Conservation (phyloP, 495 filamentous ascomycete species). For the Xylaria venustula region DNA sequence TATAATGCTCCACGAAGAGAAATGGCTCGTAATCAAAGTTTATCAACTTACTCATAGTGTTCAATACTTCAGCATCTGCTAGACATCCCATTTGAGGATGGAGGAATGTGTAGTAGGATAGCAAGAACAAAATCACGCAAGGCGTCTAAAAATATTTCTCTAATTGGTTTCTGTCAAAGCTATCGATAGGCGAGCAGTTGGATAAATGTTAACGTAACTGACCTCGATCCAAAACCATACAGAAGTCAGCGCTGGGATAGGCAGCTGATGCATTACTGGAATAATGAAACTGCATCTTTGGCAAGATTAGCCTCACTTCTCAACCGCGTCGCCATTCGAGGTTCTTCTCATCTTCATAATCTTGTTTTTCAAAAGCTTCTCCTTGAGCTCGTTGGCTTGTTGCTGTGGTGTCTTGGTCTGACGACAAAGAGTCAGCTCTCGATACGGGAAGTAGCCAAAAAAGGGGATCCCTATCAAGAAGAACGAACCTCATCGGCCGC, state of each 20-base stretch:
- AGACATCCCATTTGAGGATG: too few species aligned
- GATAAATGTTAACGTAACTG: constrained; percentile 6
- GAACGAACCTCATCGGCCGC: constrained; percentile 42
- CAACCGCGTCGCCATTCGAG: constrained; percentile 42
- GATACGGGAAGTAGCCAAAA: constrained; percentile 15
- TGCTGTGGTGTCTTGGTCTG: constrained; percentile 44
- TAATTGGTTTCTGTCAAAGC: not conserved
- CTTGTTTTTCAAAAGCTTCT: constrained; percentile 66
- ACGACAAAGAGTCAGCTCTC: constrained; percentile 30
- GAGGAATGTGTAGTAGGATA: not conserved
- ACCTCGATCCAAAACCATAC: constrained; percentile 8
- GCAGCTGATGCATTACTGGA: constrained; percentile 5
- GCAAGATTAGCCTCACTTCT: constrained; percentile 47
- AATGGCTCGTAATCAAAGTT: too few species aligned
- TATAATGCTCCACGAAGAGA: too few species aligned
- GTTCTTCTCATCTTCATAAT: constrained; percentile 63
- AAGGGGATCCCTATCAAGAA: constrained; percentile 29
- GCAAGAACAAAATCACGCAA: not conserved
- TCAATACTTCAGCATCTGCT: too few species aligned
- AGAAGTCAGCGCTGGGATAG: not conserved
- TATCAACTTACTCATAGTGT: too few species aligned
- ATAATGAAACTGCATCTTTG: constrained; percentile 26
- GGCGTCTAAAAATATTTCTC: not conserved
- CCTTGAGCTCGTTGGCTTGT: constrained; percentile 57
- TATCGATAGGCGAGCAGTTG: not conserved